Evolutionary conservation across 768 basidiomycete species (phyloP), one percentile per base, ranked within the genome.

Genomic region (Tricholoma saponaceum): DNA sequence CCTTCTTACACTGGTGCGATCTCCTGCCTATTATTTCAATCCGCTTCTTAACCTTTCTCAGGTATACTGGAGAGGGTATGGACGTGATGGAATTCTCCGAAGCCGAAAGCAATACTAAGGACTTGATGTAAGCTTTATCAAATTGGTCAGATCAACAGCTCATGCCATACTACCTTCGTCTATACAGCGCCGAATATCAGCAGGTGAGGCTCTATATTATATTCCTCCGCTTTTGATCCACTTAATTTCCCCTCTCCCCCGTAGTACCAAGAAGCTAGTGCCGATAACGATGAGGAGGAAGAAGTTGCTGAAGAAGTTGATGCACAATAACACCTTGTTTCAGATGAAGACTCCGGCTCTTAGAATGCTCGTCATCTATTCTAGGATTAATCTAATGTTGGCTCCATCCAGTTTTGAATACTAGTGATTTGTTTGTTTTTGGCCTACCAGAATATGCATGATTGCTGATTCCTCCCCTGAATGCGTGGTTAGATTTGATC

Each of bases 31-130:
- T 51, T 35, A 47, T n/a, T 37, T 51, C 35, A 23, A 22, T 53
- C 14, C 3, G 9, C 5, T 58, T 26, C 52, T 14, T n/a, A 51
- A 28, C 5, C 13, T 39, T 25, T 35, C n/a, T 5, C n/a, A 79
- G 77, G 79, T 95, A 93, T 69, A 89, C 85, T 8, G 89, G 84
- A 12, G 93, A 95, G 70, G 93, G 93, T 43, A 95, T 95, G 94
- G 94, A 95, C 67, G 68, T 81, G 16, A 82, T 87, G 86, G 82
- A 94, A 72, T 92, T 94, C 71, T 81, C 88, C 0, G 92, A 94
- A 70, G 92, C 92, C 0, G 91, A 93, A 74, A 92, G 88, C 67
- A 92, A 93, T 68, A 76, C 82, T 2, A 80, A 78, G 2, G 92
- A 94, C 73, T 70, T 94, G 50, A 86, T 93, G 90, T 92, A 69